phyloP scores from a whole-genome alignment of 805 yeast species.

The Candida koratica region DNA sequence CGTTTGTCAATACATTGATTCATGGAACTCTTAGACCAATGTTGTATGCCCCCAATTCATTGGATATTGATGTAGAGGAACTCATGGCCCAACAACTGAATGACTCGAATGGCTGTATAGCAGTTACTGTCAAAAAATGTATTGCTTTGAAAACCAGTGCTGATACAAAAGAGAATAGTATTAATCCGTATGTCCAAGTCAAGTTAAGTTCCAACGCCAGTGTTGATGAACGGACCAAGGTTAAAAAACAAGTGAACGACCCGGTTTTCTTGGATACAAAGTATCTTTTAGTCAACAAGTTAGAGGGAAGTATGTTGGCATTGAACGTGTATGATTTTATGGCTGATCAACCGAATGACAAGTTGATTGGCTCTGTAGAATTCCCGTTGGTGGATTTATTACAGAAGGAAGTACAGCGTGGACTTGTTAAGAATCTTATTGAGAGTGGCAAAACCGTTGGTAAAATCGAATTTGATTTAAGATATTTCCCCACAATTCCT shows the following conservation, averaged over 20 bases:
- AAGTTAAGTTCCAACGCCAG: conserved; percentile 36
- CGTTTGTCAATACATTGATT: conserved; percentile 65
- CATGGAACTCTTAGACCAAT: conserved; percentile 71
- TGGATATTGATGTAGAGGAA: conserved; percentile 72
- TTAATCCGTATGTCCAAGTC: conserved; percentile 55
- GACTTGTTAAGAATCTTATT: conserved; percentile 40
- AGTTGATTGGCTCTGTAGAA: conserved; percentile 42
- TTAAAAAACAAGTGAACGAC: conserved; percentile 50
- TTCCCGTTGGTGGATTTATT: conserved; percentile 57
- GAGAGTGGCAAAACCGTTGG: conserved; percentile 58
- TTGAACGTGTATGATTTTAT: conserved; percentile 53
- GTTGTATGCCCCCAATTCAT: conserved; percentile 77
- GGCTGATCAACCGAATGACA: conserved; percentile 53
- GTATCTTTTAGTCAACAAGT: conserved; percentile 51
- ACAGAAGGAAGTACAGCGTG: conserved; percentile 48
- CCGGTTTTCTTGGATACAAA: conserved; percentile 69
- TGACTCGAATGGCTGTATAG: conserved; percentile 65
- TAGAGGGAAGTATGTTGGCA: conserved; percentile 52
- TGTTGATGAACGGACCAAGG: conserved; percentile 51
- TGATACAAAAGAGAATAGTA: conserved; percentile 34
- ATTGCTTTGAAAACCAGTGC: conserved; percentile 41
- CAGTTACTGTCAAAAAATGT: conserved; percentile 57
- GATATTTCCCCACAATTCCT: conserved; percentile 47
- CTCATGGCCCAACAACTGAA: conserved; percentile 58
- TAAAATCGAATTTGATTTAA: conserved; percentile 51